Base-by-base conservation (phyloP, 805 yeast genomes). In the Candida railenensis region DNA sequence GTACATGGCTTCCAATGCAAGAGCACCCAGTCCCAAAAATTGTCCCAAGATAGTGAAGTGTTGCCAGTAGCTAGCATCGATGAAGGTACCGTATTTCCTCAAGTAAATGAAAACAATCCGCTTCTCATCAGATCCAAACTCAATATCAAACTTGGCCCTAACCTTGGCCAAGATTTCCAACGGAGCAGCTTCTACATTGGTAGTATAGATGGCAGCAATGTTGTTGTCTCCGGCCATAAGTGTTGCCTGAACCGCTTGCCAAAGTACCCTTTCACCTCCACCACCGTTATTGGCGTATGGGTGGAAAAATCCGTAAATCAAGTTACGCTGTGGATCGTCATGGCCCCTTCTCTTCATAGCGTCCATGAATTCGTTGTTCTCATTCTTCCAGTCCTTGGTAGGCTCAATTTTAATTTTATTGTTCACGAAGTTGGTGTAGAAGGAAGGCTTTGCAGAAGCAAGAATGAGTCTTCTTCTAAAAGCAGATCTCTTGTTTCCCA, bases 231-330 rank as follows among this genome's bases (percentile, higher is more conserved):
- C 72, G 19, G 71, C 65, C 8, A 63, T 53, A 48, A 91, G 69
- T 0, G 96, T 87, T 28, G 84, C 76, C 53, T 80, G 77, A 4
- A 92, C 88, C 0, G 97, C 96, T 46, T 88, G 90, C 99, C 99
- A 94, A 36, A 94, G 71, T 0, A 94, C 99, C 47, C 92, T 80
- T 62, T 94, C 99, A 20, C 99, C 99, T 25, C 99, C 99, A 16
- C 99, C 99, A 40, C 96, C 96, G 34, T 96, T 95, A 61, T 87
- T 88, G 52, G 97, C 90, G 56, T 85, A 87, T 0, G 99, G 99
- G 66, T 94, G 99, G 71, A 94, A 90, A 58, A 87, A 91, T 4
- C 98, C 99, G 61, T 73, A 85, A 9, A 89, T 63, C 8, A 74
- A 53, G 36, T 58, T 62, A 22, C 87, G 59, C 14, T 53, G 48